phyloP scores from a whole-genome alignment of 2,329 filamentous ascomycete genomes.

The Periconia sp. region DNA sequence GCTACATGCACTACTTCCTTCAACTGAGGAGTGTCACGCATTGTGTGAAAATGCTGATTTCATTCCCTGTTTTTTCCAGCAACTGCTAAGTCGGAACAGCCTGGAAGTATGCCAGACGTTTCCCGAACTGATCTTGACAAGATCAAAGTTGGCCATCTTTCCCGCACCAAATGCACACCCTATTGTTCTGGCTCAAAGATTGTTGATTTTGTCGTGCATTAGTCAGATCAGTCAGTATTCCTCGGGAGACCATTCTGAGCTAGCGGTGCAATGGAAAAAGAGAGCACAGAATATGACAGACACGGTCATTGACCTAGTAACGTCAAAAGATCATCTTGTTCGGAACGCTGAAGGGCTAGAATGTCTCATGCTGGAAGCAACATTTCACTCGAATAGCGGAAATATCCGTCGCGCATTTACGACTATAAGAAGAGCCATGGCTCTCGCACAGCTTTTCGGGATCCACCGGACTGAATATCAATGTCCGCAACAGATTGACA shows the following conservation, averaged over 20 bases:
- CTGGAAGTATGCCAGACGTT: neutral
- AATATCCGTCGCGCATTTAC: slow-evolving; percentile 2
- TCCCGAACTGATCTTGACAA: neutral
- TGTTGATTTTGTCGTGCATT: slow-evolving; percentile 6
- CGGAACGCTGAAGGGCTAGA: slow-evolving; percentile 3
- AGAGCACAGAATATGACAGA: slow-evolving; percentile 2
- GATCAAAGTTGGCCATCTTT: neutral
- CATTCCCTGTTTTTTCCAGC: slow-evolving; percentile 5
- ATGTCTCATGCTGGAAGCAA: slow-evolving; percentile 7
- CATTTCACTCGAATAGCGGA: slow-evolving; percentile 4
- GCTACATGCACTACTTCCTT: slow-evolving; percentile 1
- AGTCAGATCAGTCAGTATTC: neutral
- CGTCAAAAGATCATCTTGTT: neutral
- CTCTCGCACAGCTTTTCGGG: slow-evolving; percentile 1
- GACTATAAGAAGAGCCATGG: slow-evolving; percentile 5
- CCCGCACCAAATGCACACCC: slow-evolving; percentile 1
- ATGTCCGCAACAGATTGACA: neutral
- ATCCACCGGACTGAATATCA: neutral
- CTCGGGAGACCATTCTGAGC: neutral
- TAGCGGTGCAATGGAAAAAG: neutral
- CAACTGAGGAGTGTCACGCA: neutral
- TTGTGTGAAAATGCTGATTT: slow-evolving; percentile 3
- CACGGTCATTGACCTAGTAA: slow-evolving; percentile 3
- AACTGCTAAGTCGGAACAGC: slow-evolving; percentile 3
- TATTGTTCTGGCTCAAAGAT: slow-evolving; percentile 5